Conservation (phyloP, 1,284 basidiomycete species). For the Termitomyces sp. region DNA sequence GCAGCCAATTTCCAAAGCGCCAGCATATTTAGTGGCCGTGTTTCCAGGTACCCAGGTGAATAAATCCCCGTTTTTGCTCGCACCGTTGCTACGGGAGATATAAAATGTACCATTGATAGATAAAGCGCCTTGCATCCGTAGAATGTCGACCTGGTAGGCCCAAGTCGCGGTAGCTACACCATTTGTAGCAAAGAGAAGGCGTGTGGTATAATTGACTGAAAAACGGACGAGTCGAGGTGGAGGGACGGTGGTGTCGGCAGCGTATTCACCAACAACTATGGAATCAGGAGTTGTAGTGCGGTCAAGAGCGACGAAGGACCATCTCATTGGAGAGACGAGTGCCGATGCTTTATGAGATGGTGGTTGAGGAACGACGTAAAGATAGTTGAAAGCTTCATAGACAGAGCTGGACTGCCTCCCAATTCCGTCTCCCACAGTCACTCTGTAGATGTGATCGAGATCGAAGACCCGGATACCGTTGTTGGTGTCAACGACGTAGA, state of each 20-base stretch:
- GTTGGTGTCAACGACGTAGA: slow-evolving; percentile 11
- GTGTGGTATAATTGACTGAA: slow-evolving; percentile 10
- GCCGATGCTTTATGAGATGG: slow-evolving; percentile 6
- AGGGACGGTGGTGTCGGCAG: slow-evolving; percentile 7
- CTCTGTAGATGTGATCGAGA: slow-evolving; percentile 12
- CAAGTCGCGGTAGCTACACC: slow-evolving; percentile 11
- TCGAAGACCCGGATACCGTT: slow-evolving; percentile 13
- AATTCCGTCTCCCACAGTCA: slow-evolving; percentile 8
- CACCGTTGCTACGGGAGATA: slow-evolving; percentile 11
- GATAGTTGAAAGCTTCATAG: slow-evolving; percentile 10
- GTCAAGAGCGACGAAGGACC: slow-evolving; percentile 12
- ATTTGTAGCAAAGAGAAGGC: slow-evolving; percentile 6
- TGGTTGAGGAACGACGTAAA: slow-evolving; percentile 8
- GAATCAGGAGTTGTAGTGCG: slow-evolving; percentile 13
- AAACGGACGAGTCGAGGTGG: slow-evolving; percentile 9
- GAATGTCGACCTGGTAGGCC: slow-evolving; percentile 13
- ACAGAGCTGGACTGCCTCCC: slow-evolving; percentile 7
- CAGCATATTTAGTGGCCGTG: slow-evolving; percentile 1
- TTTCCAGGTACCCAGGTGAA: slow-evolving; percentile 9
- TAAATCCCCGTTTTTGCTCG: slow-evolving; percentile 7
- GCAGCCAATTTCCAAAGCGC: slow-evolving; percentile 6
- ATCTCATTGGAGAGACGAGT: slow-evolving; percentile 8
- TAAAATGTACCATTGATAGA: slow-evolving; percentile 13
- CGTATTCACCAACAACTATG: slow-evolving; percentile 12
- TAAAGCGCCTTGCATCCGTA: slow-evolving; percentile 12